These are phyloP conservation scores for Escovopsis sp. DNA, from an alignment of 2,329 filamentous ascomycete genomes.

Conservation along the genomic window DNA sequence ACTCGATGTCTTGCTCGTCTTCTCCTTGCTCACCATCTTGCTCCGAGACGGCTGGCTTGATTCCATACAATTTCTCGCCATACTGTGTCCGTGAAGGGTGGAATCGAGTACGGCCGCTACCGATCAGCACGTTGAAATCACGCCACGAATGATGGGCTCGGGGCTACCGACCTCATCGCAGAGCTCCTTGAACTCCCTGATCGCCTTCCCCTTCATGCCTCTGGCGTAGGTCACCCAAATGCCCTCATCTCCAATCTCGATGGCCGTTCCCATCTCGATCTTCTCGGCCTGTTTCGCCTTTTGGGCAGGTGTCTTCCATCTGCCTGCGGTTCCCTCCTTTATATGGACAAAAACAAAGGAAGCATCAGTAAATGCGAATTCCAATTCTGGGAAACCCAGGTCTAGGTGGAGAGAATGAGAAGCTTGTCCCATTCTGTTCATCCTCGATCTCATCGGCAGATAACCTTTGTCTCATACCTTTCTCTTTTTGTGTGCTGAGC, in stretches of 20 bases:
- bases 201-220: constrained; percentile 54
- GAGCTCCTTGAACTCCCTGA: constrained; percentile 49
- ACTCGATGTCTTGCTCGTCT: constrained; percentile 52
- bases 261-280: constrained; percentile 26
- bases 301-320: constrained; percentile 48
- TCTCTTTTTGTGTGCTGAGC: constrained; percentile 23
- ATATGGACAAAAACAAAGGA: background rate
- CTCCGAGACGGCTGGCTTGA: constrained; percentile 22
- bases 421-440: background rate
- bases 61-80: constrained; percentile 45
- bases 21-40: constrained; percentile 26
- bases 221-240: constrained; percentile 68
- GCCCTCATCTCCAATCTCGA: constrained; percentile 56
- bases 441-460: no score
- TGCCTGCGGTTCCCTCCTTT: constrained; percentile 38
- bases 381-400: background rate
- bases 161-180: constrained; percentile 43
- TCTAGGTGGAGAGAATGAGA: background rate
- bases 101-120: background rate
- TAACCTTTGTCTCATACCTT: constrained; percentile 17
- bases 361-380: no score
- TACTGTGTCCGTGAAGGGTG: constrained; percentile 33
- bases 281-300: constrained; percentile 31
- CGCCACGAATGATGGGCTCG: constrained; percentile 3
- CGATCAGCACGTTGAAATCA: background rate